Percentiles rank a stretch among this genome's conserved stretches.
Conservation (phyloP, 208 protist species). For the Leishmania tropica region DNA sequence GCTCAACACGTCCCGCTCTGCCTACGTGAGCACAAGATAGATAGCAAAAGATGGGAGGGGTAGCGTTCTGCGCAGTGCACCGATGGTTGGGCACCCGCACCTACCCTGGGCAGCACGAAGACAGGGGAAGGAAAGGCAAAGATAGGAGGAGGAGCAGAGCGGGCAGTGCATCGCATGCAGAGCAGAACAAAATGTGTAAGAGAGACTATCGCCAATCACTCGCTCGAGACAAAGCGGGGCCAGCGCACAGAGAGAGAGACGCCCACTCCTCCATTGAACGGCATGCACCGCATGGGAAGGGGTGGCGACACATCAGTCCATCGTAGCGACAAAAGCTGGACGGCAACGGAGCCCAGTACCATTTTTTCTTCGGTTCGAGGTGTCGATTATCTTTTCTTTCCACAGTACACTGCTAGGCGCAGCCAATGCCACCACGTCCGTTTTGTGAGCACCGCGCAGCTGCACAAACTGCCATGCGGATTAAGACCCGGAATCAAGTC, state of each 20-base stretch:
- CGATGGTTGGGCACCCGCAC: neutral
- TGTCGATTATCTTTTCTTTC: neutral
- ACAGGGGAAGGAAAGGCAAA: neutral
- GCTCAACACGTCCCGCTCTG: neutral
- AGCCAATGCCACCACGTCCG: neutral
- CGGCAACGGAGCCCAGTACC: no score
- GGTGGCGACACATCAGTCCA: no score
- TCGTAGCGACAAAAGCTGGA: neutral
- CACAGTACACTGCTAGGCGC: neutral
- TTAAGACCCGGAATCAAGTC: neutral
- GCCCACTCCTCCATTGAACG: no score
- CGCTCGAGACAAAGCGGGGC: neutral
- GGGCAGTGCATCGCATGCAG: neutral
- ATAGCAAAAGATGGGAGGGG: neutral
- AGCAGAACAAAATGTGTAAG: neutral
- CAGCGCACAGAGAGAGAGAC: neutral
- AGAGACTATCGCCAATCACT: neutral
- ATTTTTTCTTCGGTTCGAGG: neutral
- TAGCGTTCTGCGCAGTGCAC: neutral
- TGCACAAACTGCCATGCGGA: neutral
- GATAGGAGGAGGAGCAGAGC: neutral
- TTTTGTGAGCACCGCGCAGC: neutral
- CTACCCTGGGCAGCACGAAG: neutral
- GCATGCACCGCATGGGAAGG: neutral
- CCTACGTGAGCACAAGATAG: neutral